A percentile compares a stretch with the other conserved stretches of the same genome.
Conservation (phyloP, 352 stramenopile genomes). For the Plasmopara muralis region DNA sequence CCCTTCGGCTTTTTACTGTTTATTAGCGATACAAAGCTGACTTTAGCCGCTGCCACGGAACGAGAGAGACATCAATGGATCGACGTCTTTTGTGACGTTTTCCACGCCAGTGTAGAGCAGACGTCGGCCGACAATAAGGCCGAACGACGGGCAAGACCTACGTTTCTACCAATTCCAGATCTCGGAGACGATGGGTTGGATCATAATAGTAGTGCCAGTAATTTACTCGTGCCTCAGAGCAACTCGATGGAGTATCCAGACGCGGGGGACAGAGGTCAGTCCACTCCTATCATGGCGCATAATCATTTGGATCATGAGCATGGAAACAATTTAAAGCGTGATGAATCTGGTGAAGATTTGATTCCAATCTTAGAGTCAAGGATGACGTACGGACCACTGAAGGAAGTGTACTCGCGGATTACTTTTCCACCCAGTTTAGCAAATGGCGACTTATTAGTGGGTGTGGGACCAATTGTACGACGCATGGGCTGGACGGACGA, state of each 20-base stretch:
- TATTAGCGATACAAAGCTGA: conserved; percentile 77
- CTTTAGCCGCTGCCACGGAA: conserved; percentile 63
- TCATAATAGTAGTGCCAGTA: conserved; percentile 20
- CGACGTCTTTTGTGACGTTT: conserved; percentile 69
- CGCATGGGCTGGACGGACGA: conserved; percentile 81
- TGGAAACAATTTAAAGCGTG: conserved; percentile 15
- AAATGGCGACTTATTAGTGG: conserved; percentile 67
- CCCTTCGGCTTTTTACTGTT: conserved; percentile 67
- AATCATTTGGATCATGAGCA: conserved; percentile 25
- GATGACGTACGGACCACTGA: conserved; percentile 61
- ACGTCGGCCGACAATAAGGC: conserved; percentile 39
- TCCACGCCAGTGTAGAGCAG: conserved; percentile 70
- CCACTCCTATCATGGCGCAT: conserved; percentile 20
- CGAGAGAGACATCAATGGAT: conserved; percentile 69
- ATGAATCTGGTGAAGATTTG: conserved; percentile 33
- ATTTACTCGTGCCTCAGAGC: conserved; percentile 18
- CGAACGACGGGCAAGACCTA: conserved; percentile 51
- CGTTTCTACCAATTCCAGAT: conserved; percentile 64
- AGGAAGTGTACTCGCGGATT: conserved; percentile 70
- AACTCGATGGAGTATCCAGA: conserved; percentile 12
- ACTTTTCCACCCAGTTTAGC: conserved; percentile 71
- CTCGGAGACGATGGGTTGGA: conserved; percentile 23
- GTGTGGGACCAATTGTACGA: conserved; percentile 65
- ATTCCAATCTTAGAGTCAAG: conserved; percentile 55
- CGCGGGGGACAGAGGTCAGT: conserved; percentile 2